Evolutionary conservation across 2,329 filamentous ascomycete genomes (phyloP).

Genomic region (Aspergillus hortae): DNA sequence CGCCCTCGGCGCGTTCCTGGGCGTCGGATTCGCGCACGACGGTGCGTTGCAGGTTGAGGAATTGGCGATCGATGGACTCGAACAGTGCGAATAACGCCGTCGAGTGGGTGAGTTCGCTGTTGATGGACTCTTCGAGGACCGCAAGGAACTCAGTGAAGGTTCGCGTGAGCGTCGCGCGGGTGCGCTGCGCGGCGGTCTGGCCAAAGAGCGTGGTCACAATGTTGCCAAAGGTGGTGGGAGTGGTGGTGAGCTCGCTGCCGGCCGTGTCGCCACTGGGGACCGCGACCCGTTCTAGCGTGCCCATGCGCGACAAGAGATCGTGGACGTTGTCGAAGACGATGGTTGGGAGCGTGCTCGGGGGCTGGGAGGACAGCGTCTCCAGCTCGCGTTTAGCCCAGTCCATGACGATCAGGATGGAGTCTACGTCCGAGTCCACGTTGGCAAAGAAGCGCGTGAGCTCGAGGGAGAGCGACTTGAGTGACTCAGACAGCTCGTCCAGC

Average conservation of each 20-base stretch:
- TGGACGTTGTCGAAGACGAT: conserved; percentile 80
- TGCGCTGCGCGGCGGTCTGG: conserved; percentile 74
- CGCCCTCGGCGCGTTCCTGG: conserved; percentile 76
- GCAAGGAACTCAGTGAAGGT: conserved; percentile 85
- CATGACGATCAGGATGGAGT: conserved; percentile 91
- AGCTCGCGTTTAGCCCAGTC: conserved; percentile 91
- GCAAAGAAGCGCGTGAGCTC: conserved; percentile 91
- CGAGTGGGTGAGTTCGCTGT: conserved; percentile 75
- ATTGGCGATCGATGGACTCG: conserved; percentile 84
- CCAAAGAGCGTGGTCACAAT: conserved; percentile 73
- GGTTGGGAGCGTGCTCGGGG: conserved; percentile 62
- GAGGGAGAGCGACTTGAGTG: conserved; percentile 75
- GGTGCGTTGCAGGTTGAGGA: conserved; percentile 79
- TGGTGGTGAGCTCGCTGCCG: conserved; percentile 22
- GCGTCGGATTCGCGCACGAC: conserved; percentile 78
- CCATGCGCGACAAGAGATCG: conserved; percentile 62
- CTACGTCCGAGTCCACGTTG: conserved; percentile 88
- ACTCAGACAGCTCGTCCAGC: conserved; percentile 81
- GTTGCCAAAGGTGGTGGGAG: conserved; percentile 65
- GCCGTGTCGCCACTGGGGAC: conserved; percentile 25
- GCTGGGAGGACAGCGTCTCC: conserved; percentile 60
- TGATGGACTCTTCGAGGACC: conserved; percentile 85
- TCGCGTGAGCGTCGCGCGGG: conserved; percentile 73
- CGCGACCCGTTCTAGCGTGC: conserved; percentile 36
- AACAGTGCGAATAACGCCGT: conserved; percentile 83